These are phyloP conservation scores for Fusarium coicis DNA, from an alignment of 2,329 filamentous ascomycete species.

Conservation along the genomic window DNA sequence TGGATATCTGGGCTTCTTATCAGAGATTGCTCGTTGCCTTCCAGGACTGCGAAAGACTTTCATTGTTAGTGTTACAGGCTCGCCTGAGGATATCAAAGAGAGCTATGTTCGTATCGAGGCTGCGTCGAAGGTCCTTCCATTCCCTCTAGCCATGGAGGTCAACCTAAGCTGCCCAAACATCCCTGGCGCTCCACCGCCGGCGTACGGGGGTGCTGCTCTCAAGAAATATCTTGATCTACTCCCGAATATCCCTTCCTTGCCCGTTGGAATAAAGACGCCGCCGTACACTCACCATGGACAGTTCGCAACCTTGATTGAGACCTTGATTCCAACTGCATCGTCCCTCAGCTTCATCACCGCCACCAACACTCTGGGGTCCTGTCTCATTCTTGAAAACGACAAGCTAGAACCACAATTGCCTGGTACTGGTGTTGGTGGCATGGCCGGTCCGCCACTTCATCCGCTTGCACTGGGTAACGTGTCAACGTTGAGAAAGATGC, in stretches of 20 bases:
- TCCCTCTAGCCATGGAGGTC: slow-evolving; percentile 75
- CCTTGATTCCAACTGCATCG: slow-evolving; percentile 53
- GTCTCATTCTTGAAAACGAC: slow-evolving; percentile 63
- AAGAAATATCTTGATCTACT: slow-evolving; percentile 65
- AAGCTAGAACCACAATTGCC: slow-evolving; percentile 58
- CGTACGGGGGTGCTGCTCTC: slow-evolving; percentile 68
- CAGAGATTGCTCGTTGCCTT: slow-evolving; percentile 53
- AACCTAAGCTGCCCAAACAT: slow-evolving; percentile 87
- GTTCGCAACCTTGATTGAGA: slow-evolving; percentile 66
- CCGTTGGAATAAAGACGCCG: slow-evolving; percentile 76
- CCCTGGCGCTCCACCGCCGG: slow-evolving; percentile 72
- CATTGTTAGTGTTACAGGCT: slow-evolving; percentile 78
- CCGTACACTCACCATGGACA: slow-evolving; percentile 79
- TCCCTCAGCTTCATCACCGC: slow-evolving; percentile 75
- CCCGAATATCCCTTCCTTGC: slow-evolving; percentile 48
- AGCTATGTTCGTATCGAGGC: slow-evolving; percentile 64
- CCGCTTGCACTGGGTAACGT: slow-evolving; percentile 81
- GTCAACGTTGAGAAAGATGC: slow-evolving; percentile 68
- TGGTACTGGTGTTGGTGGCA: slow-evolving; percentile 71
- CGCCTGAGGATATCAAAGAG: slow-evolving; percentile 63
- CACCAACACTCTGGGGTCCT: slow-evolving; percentile 78
- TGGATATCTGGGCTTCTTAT: slow-evolving; percentile 68
- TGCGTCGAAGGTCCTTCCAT: slow-evolving; percentile 50
- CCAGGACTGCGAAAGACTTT: slow-evolving; percentile 62
- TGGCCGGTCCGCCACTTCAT: slow-evolving; percentile 78